These are phyloP conservation scores for Fusarium sp. DNA, from an alignment of 2,329 filamentous ascomycete genomes.

Conservation along the genomic window DNA sequence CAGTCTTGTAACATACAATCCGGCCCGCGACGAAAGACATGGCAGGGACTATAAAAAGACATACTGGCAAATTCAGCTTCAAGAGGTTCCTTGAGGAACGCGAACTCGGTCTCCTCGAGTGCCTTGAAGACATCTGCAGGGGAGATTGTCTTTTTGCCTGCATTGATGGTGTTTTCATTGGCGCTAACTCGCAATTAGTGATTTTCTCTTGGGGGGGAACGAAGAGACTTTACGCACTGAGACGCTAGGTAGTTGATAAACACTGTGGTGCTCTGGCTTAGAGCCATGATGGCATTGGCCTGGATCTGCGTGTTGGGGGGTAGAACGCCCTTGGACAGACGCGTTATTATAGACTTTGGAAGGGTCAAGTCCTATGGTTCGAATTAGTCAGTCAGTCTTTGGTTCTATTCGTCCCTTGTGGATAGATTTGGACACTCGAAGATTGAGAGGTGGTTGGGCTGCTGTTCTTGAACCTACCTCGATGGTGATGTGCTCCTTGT, in stretches of 20 bases:
- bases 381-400: not conserved
- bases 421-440: not conserved
- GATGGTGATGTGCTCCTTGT: slow-evolving; percentile 57
- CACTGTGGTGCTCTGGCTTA: slow-evolving; percentile 84
- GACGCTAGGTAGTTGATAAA: slow-evolving; percentile 84
- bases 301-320: slow-evolving; percentile 86
- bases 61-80: slow-evolving; percentile 81
- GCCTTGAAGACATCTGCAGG: slow-evolving; percentile 81
- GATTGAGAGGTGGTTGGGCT: not conserved
- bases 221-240: slow-evolving; percentile 64
- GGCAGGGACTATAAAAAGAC: slow-evolving; percentile 44
- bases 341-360: slow-evolving; percentile 83
- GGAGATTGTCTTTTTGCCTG: slow-evolving; percentile 82
- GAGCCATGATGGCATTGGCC: slow-evolving; percentile 80
- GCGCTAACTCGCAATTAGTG: slow-evolving; percentile 62
- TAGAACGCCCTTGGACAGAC: slow-evolving; percentile 81
- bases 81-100: slow-evolving; percentile 73
- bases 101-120: slow-evolving; percentile 79
- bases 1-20: not conserved
- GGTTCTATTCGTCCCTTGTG: not conserved
- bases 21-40: not conserved
- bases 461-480: slow-evolving; percentile 56
- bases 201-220: not conserved
- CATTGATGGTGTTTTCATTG: slow-evolving; percentile 73
- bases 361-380: slow-evolving; percentile 73